These are phyloP conservation scores for Diospyros lotus DNA, from an alignment of 148 eudicot species.

Conservation along the genomic window DNA sequence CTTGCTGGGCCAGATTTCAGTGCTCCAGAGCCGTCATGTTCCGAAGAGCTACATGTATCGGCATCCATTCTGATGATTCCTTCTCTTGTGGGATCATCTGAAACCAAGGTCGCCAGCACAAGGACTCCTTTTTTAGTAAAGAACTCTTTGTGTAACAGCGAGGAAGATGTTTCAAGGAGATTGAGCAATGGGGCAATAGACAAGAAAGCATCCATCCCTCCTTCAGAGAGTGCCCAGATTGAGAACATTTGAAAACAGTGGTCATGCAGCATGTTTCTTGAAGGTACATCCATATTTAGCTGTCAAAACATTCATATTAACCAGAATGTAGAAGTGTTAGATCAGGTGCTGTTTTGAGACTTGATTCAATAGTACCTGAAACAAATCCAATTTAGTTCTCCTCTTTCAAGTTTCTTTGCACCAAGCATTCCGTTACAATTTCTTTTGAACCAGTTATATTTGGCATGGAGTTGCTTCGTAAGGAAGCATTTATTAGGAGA, in stretches of 20 bases:
- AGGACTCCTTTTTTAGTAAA: constrained; percentile 46
- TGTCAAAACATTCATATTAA: background rate
- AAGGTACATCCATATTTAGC: constrained; percentile 15
- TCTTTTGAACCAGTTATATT: background rate
- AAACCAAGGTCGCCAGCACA: constrained; percentile 11
- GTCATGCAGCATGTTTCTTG: background rate
- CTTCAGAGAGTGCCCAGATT: constrained; percentile 17
- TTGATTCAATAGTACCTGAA: background rate
- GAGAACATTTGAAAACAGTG: constrained; percentile 23
- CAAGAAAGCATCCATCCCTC: constrained; percentile 15
- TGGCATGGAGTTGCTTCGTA: too few species aligned
- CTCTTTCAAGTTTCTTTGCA: background rate
- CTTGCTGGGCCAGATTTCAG: background rate
- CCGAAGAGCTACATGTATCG: background rate
- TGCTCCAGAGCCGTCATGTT: background rate
- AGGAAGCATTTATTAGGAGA: too few species aligned
- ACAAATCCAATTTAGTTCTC: background rate
- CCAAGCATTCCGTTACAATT: background rate
- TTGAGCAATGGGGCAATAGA: constrained; percentile 12
- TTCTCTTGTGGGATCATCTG: background rate
- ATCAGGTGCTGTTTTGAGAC: background rate
- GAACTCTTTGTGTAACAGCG: constrained; percentile 25
- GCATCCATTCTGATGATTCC: background rate
- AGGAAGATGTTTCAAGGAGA: constrained; percentile 16
- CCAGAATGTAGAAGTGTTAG: background rate